These are phyloP conservation scores for Pseudisothecium myosuroides DNA, from an alignment of 225 moss, liverwort and hornwort genomes.

Conservation along the genomic window DNA sequence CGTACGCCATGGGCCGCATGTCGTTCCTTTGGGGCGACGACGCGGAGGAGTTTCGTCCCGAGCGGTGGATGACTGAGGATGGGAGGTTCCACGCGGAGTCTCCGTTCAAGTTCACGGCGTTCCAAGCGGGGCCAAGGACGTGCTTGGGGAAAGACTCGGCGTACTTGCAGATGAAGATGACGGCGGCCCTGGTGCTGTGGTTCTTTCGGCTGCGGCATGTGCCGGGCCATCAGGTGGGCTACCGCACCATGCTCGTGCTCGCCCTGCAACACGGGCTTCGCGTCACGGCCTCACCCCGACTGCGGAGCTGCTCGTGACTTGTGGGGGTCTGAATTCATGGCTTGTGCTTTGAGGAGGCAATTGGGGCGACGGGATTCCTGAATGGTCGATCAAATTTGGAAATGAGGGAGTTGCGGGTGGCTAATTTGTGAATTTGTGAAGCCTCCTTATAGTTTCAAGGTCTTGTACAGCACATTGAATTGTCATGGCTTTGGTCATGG, in stretches of 20 bases:
- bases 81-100: conserved; percentile 22
- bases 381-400: background rate
- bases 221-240: conserved; percentile 9
- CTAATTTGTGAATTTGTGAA: background rate
- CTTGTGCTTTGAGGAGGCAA: background rate
- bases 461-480: background rate
- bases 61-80: conserved; percentile 43
- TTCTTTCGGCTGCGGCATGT: conserved; percentile 27
- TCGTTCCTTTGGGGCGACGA: conserved; percentile 55
- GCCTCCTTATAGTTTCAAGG: too few species aligned
- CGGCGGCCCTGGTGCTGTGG: conserved; percentile 38
- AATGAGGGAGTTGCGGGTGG: background rate
- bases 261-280: conserved; percentile 30
- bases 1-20: conserved; percentile 70
- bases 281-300: background rate
- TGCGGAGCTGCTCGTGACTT: background rate
- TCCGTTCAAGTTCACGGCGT: conserved; percentile 56
- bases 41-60: conserved; percentile 42
- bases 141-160: conserved; percentile 68
- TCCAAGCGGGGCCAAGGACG: conserved; percentile 56
- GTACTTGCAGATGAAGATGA: conserved; percentile 62
- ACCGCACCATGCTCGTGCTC: conserved; percentile 22
- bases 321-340: too few species aligned
- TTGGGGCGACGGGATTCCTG: background rate
- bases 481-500: background rate